These are phyloP conservation scores for Lavandula angustifolia DNA, from an alignment of 257 asterid species.

Conservation along the genomic window DNA sequence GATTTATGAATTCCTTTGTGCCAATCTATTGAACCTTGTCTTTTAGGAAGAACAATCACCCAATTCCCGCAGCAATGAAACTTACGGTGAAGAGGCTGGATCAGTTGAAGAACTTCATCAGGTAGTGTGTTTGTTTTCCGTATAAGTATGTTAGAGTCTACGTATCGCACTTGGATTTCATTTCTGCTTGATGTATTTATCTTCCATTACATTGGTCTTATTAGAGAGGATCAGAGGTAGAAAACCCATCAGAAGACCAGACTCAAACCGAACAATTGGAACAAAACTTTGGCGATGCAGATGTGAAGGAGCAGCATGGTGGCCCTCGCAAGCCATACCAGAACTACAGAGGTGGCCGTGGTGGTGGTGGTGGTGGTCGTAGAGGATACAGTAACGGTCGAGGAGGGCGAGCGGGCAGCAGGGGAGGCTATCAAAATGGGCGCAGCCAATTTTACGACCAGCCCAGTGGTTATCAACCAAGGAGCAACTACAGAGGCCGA, in stretches of 20 bases:
- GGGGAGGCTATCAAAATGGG: slow-evolving; percentile 70
- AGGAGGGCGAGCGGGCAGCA: slow-evolving; percentile 58
- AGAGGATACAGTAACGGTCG: slow-evolving; percentile 62
- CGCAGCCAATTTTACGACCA: slow-evolving; percentile 61
- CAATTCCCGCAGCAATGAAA: slow-evolving; percentile 42
- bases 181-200: neutral
- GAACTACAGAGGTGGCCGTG: slow-evolving; percentile 60
- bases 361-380: slow-evolving; percentile 47
- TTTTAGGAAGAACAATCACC: slow-evolving; percentile 58
- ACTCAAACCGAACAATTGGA: slow-evolving; percentile 39
- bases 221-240: slow-evolving; percentile 42
- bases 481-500: slow-evolving; percentile 66
- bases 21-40: neutral
- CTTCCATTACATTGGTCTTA: slow-evolving; percentile 20
- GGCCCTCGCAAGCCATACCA: slow-evolving; percentile 46
- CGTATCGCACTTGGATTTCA: neutral
- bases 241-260: slow-evolving; percentile 18
- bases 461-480: slow-evolving; percentile 4
- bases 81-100: slow-evolving; percentile 39
- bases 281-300: slow-evolving; percentile 43
- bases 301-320: slow-evolving; percentile 44
- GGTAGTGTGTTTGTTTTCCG: slow-evolving; percentile 37
- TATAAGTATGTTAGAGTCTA: neutral
- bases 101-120: slow-evolving; percentile 47
- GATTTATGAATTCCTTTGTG: neutral